Evolutionary conservation across 495 filamentous ascomycete species (phyloP), one percentile per base, ranked within the genome.

Genomic region (Lepidopterella palustris): DNA sequence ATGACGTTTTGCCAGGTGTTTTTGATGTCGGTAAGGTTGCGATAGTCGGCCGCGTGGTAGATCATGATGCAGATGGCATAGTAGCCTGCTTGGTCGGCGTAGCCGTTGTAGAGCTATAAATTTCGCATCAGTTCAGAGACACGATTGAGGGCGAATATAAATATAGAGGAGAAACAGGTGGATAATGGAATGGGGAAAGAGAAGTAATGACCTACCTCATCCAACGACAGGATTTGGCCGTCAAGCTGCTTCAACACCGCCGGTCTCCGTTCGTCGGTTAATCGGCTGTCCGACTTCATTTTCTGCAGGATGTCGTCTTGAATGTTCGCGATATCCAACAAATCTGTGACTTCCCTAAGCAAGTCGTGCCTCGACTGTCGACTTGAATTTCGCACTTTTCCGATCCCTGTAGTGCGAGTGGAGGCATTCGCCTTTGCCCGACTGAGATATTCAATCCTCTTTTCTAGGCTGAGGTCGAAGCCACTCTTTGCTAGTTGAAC

Each of bases 271-370:
- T 85, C 82, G 1, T 74, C 69, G 4, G 72, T 65, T 39, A 96
- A 78, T 35, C 93, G 83, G 4, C 70, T 58, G 64, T 97, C 92
- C 32, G 79, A 79, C 69, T 80, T 86, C 45, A 99, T 70, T 42
- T 87, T 79, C 73, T 92, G 87, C 48, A 97, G 75, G 26, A 97
- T 71, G 63, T 97, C 93, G 66, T 95, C 89, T 72, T 99, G 93
- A 60, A 99, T 89, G 64, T 91, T 92, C 20, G 92, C 92, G 27
- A 97, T 81, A 63, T 97, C 95, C 26, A 99, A 82, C 9, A 96
- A 79, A 63, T 91, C 91, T 6, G 86, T 84, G 23, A 96, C 84
- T 53, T 90, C 84, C 58, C 92, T 87, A 29, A 90, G 78, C 26
- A 97, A 78, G 25, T 86, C 76, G 66, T 93, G 90, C 57, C 89